A percentile compares a stretch with the other conserved stretches of the same genome.
Evolutionary conservation across 1,139 yeast species (phyloP).

Genomic region (Blastobotrys arbuscula): DNA sequence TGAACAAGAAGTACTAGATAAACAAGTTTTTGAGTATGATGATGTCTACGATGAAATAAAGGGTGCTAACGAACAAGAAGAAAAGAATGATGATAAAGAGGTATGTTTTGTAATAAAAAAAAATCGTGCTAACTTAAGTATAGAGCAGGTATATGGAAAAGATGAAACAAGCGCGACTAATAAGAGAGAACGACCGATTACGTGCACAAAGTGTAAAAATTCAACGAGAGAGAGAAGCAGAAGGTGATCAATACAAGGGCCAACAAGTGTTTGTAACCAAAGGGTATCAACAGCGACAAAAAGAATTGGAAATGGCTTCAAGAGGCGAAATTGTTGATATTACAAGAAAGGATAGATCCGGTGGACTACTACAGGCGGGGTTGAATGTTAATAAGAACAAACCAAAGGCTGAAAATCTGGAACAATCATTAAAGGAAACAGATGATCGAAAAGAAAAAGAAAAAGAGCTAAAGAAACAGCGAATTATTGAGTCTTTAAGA

Average conservation of each 20-base stretch:
- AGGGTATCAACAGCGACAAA: slow-evolving; percentile 38
- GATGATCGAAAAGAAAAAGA: background rate
- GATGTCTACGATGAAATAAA: slow-evolving; percentile 38
- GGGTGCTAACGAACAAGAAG: slow-evolving; percentile 20
- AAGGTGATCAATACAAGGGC: slow-evolving; percentile 37
- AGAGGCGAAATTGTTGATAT: slow-evolving; percentile 21
- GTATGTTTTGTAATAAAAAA: slow-evolving; percentile 12
- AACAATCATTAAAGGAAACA: slow-evolving; percentile 5
- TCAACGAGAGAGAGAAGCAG: slow-evolving; percentile 30
- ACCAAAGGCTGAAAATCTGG: background rate
- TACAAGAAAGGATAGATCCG: background rate
- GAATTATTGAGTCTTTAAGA: slow-evolving; percentile 12
- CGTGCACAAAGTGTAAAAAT: slow-evolving; percentile 30
- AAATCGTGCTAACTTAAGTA: background rate
- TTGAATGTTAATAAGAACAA: background rate
- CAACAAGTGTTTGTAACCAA: slow-evolving; percentile 43
- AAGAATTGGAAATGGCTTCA: slow-evolving; percentile 26
- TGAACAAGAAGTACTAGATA: background rate
- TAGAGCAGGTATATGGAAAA: slow-evolving; percentile 29
- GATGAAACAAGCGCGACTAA: slow-evolving; percentile 39
- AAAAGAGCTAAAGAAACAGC: slow-evolving; percentile 5
- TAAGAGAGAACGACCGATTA: slow-evolving; percentile 39
- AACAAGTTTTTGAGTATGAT: slow-evolving; percentile 32
- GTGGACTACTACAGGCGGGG: no score
- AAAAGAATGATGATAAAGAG: slow-evolving; percentile 15